phyloP scores from a whole-genome alignment of 2,329 filamentous ascomycete species.

The Sclerotinia borealis region DNA sequence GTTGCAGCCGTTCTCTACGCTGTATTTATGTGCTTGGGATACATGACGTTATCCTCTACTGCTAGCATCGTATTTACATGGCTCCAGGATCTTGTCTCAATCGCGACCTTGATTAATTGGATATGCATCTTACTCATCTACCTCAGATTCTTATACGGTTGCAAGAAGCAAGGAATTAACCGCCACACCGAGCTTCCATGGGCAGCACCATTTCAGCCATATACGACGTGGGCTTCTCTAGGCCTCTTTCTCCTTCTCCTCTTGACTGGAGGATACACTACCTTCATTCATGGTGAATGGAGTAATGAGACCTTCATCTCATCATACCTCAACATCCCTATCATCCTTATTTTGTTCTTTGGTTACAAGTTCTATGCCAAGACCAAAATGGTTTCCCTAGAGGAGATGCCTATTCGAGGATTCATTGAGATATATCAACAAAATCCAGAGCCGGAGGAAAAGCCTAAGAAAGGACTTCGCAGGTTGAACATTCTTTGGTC shows the following conservation, averaged over 20 bases:
- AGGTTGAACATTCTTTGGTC: slow-evolving; percentile 35
- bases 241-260: slow-evolving; percentile 57
- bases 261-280: slow-evolving; percentile 62
- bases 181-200: slow-evolving; percentile 46
- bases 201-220: slow-evolving; percentile 39
- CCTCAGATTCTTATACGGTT: slow-evolving; percentile 48
- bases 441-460: slow-evolving; percentile 35
- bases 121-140: slow-evolving; percentile 54
- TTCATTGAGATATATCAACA: slow-evolving; percentile 33
- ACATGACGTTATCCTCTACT: slow-evolving; percentile 56
- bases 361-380: slow-evolving; percentile 50
- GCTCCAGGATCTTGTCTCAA: slow-evolving; percentile 56
- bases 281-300: slow-evolving; percentile 57
- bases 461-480: slow-evolving; percentile 24
- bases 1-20: slow-evolving; percentile 49
- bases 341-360: slow-evolving; percentile 38
- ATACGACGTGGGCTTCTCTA: slow-evolving; percentile 55
- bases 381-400: slow-evolving; percentile 37
- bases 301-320: slow-evolving; percentile 52
- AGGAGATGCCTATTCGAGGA: slow-evolving; percentile 35
- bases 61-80: slow-evolving; percentile 59
- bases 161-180: slow-evolving; percentile 50
- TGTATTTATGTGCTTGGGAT: slow-evolving; percentile 57
- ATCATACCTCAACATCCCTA: slow-evolving; percentile 48
- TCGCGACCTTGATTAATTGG: slow-evolving; percentile 60